Conservation (phyloP, 1,284 basidiomycete genomes). For the Flammula alnicola region DNA sequence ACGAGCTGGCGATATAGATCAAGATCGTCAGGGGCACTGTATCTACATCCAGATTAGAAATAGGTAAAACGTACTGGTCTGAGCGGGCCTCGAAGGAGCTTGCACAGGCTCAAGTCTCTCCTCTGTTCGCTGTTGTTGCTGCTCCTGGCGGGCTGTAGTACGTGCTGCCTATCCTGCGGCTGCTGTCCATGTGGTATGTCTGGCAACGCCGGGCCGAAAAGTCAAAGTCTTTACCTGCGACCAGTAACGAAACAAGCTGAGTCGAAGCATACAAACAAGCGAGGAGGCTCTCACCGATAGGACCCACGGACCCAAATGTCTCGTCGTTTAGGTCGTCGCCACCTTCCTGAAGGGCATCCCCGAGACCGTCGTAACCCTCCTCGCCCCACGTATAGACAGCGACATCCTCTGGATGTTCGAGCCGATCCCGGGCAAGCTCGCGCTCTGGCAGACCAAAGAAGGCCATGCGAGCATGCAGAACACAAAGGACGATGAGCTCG, state of each 20-base stretch:
- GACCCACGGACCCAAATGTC: slow-evolving; percentile 82
- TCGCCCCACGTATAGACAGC: slow-evolving; percentile 89
- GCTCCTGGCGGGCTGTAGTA: slow-evolving; percentile 16
- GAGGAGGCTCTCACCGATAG: slow-evolving; percentile 60
- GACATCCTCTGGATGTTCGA: slow-evolving; percentile 70
- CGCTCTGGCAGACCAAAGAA: slow-evolving; percentile 79
- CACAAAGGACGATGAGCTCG: slow-evolving; percentile 16
- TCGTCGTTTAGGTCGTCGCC: slow-evolving; percentile 94
- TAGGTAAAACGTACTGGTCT: slow-evolving; percentile 33
- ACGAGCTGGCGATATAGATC: slow-evolving; percentile 33
- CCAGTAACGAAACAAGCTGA: too few species aligned
- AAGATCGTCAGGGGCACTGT: background rate
- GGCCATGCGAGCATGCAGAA: slow-evolving; percentile 60
- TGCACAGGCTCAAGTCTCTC: slow-evolving; percentile 17
- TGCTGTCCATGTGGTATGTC: slow-evolving; percentile 30
- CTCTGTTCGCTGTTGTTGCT: slow-evolving; percentile 20
- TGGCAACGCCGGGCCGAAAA: slow-evolving; percentile 62
- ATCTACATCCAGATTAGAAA: background rate
- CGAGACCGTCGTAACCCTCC: slow-evolving; percentile 89
- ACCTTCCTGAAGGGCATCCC: slow-evolving; percentile 85
- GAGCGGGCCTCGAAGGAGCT: slow-evolving; percentile 12
- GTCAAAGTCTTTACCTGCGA: slow-evolving; percentile 90
- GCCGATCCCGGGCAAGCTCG: slow-evolving; percentile 66
- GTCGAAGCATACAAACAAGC: slow-evolving; percentile 7
- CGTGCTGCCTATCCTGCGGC: slow-evolving; percentile 15